Percentiles rank a stretch among this genome's conserved stretches.
These are phyloP conservation scores for Hippophae tibetana DNA, from an alignment of 306 rosid species.

Conservation along the genomic window DNA sequence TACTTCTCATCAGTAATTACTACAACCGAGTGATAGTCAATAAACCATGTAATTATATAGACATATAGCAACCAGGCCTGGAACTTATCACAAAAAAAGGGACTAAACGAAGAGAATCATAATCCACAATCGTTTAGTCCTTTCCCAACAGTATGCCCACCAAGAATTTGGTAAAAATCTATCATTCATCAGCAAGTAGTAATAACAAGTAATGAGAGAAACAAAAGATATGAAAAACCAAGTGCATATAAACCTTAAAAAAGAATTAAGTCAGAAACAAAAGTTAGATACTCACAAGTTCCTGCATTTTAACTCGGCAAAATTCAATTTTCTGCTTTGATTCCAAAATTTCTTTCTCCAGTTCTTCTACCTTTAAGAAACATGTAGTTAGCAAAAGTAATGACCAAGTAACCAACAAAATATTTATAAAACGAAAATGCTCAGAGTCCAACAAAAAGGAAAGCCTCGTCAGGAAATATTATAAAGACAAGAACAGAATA, in stretches of 20 bases:
- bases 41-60: no score
- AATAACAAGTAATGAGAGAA: conserved; percentile 9
- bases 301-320: conserved; percentile 84
- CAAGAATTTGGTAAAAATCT: background rate
- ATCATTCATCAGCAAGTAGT: conserved; percentile 9
- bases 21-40: no score
- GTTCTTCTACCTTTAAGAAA: conserved; percentile 67
- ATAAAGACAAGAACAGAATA: conserved; percentile 16
- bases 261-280: conserved; percentile 17
- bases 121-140: conserved; percentile 11
- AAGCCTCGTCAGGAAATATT: background rate
- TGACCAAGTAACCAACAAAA: background rate
- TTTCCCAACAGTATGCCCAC: background rate
- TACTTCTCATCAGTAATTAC: no score
- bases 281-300: conserved; percentile 57
- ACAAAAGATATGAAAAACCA: background rate
- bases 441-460: no score
- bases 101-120: conserved; percentile 12
- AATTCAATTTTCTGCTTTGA: conserved; percentile 75
- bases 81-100: background rate
- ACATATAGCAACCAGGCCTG: no score
- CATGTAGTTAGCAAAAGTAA: conserved; percentile 15
- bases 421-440: conserved; percentile 1
- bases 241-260: conserved; percentile 6
- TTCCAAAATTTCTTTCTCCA: conserved; percentile 80